Base-by-base conservation (phyloP, 208 protist genomes). In the Vickermania spadyakhi region DNA sequence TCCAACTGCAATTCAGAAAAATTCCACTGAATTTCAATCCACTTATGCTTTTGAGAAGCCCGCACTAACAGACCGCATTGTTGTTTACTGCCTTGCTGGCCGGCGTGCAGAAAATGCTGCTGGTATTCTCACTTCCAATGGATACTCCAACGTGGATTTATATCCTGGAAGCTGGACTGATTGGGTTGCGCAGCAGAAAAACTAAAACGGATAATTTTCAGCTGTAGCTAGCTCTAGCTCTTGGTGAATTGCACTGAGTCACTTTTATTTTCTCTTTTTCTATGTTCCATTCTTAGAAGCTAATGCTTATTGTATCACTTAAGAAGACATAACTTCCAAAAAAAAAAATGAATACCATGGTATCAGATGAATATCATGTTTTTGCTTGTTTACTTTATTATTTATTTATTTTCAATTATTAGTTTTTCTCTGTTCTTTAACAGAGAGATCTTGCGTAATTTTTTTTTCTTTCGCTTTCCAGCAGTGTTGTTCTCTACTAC, bases 141-240 rank as follows among this genome's bases (percentile, higher is more conserved):
- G 78, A 26, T 91, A 82, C 68, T 73, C 51, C 51, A 71, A 84
- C 27, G 77, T 85, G 0, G 77, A 83, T 63, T 49, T 84, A 5
- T 91, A 80, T 59, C 75, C 80, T 11, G 84, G 84, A 30, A 81
- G 84, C 64, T 91, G 84, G 84, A 54, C 66, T 11, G 84, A 91
- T 62, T 91, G 84, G 84, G 70, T 79, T 18, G 63, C 68, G 65
- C 59, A 77, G 28, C 31, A 63, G 28, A 68, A 83, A 41, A 41
- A 45, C 11, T 45, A 45, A 18, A 45, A 45, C 36, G 18, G 7
- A 45, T 7, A 45, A 7, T 45, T 45, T 45, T n/a, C n/a, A n/a
- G n/a, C n/a, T n/a, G n/a, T n/a, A n/a, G n/a, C n/a, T n/a, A n/a
- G n/a, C n/a, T 18, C 18, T 18, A 49, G 13, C 41, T 21, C 41